Base-by-base conservation (phyloP, 371 early-diverging fungal species). In the Quaeritorhiza haematococci region DNA sequence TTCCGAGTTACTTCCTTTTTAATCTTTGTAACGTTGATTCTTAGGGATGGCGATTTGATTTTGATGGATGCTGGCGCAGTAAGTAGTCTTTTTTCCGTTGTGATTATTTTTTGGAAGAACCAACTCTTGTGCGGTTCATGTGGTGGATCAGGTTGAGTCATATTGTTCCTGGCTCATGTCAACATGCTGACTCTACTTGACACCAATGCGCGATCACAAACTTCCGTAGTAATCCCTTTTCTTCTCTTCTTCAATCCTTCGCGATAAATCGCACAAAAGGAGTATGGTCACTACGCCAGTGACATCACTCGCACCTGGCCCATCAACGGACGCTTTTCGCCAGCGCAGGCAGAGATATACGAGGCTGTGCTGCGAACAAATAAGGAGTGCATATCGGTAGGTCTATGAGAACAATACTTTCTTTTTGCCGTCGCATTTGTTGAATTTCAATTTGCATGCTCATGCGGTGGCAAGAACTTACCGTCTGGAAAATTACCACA, bases 291-390 rank as follows among this genome's bases (percentile, higher is more conserved):
- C 6, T 97, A 97, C 70, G 92, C 88, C 8, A 83, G 87, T 51
- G 98, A 97, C 64, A 85, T 95, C 41, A 94, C 94, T 0, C 85
- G 98, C 38, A 93, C 96, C 1, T 94, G 91, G 88, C 98, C 98
- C 0, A 85, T 93, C 29, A 85, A 80, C 56, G 94, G 95, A 28
- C 91, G 79, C 50, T 98, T 92, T 60, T 80, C 85, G 5, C 69
- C 74, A 35, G 75, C 88, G 3, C 96, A 98, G 66, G 69, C 72
- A 30, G 84, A 90, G 30, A 69, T 98, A 6, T 98, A 98, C 70
- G 79, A 86, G 46, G 88, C 83, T 0, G 88, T 98, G 1, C 72
- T 96, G 46, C 79, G 84, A 54, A 88, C 89, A 0, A 91, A 96
- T 49, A 86, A 90, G 67, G 78, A 84, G 26, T 89, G 89, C 64